A percentile compares a stretch with the other conserved stretches of the same genome.
phyloP scores from a whole-genome alignment of 2,329 filamentous ascomycete species.

The Ascomycota sp. region DNA sequence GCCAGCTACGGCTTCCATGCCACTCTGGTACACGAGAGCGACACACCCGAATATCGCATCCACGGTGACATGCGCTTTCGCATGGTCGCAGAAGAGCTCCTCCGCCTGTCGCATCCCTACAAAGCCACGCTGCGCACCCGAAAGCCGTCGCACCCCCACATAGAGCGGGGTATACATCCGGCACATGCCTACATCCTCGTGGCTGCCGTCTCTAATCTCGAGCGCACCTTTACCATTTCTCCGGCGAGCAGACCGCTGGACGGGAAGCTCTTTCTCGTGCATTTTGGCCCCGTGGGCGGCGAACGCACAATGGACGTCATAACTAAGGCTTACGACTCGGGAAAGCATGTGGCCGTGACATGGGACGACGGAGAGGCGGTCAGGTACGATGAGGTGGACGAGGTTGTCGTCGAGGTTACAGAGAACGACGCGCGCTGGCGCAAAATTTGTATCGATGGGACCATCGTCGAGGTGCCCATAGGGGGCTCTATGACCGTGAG shows the following conservation, averaged over 20 bases:
- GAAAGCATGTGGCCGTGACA: slow-evolving; percentile 30
- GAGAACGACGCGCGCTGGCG: slow-evolving; percentile 60
- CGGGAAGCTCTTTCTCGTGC: slow-evolving; percentile 48
- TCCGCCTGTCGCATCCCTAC: slow-evolving; percentile 35
- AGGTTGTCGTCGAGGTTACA: slow-evolving; percentile 41
- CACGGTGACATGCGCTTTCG: slow-evolving; percentile 62
- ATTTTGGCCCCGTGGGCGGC: slow-evolving; percentile 48
- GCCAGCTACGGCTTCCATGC: slow-evolving; percentile 83
- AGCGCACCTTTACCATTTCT: slow-evolving; percentile 65
- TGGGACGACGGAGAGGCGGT: slow-evolving; percentile 40
- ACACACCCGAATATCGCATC: slow-evolving; percentile 60
- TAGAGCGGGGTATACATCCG: slow-evolving; percentile 13
- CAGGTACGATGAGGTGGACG: slow-evolving; percentile 49
- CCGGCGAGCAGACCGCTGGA: slow-evolving; percentile 52
- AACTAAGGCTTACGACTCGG: slow-evolving; percentile 38
- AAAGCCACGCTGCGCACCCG: slow-evolving; percentile 19
- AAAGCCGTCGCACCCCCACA: slow-evolving; percentile 1
- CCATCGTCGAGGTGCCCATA: slow-evolving; percentile 53
- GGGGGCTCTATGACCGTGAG: slow-evolving; percentile 52
- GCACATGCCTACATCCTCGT: slow-evolving; percentile 59
- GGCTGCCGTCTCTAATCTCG: slow-evolving; percentile 61
- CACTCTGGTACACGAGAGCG: slow-evolving; percentile 73
- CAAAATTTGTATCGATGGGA: slow-evolving; percentile 79
- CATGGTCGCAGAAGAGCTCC: slow-evolving; percentile 60
- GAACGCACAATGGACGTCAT: slow-evolving; percentile 59